Evolutionary conservation across 768 basidiomycete species (phyloP).

Genomic region (Rossbeevera mucosa): DNA sequence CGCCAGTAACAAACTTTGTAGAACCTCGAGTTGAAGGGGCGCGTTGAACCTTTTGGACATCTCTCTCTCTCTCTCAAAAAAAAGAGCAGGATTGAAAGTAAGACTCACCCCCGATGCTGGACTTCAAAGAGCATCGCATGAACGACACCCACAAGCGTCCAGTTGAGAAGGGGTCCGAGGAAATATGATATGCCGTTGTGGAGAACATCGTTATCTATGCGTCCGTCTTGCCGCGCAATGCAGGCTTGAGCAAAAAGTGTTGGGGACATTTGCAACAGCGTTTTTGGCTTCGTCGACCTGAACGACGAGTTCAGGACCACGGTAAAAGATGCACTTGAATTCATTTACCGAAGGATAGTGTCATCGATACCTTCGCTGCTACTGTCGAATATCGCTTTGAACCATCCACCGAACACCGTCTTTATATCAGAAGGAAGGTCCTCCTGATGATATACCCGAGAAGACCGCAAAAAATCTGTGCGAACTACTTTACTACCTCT

Average conservation of each 20-base stretch:
- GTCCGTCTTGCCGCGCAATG: slow-evolving; percentile 38
- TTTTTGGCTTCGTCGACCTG: slow-evolving; percentile 69
- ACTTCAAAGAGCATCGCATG: slow-evolving; percentile 60
- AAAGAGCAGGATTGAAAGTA: background rate
- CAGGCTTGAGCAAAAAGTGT: slow-evolving; percentile 66
- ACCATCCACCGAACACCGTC: slow-evolving; percentile 54
- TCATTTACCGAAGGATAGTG: slow-evolving; percentile 56
- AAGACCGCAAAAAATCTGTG: slow-evolving; percentile 49
- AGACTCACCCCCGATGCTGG: slow-evolving; percentile 47
- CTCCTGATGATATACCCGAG: slow-evolving; percentile 38
- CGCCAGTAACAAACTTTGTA: slow-evolving; percentile 64
- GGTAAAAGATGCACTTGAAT: background rate
- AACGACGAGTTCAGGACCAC: slow-evolving; percentile 1
- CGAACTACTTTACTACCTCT: slow-evolving; percentile 44
- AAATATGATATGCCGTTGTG: slow-evolving; percentile 78
- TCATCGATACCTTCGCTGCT: slow-evolving; percentile 82
- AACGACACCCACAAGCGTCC: slow-evolving; percentile 76
- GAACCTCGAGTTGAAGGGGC: slow-evolving; percentile 53
- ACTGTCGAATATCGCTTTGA: slow-evolving; percentile 73
- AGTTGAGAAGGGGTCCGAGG: slow-evolving; percentile 64
- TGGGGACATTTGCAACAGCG: slow-evolving; percentile 61
- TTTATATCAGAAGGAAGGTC: slow-evolving; percentile 42
- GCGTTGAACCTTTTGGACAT: slow-evolving; percentile 43
- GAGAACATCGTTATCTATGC: slow-evolving; percentile 64
- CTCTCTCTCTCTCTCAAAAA: no score